A percentile compares a stretch with the other conserved stretches of the same genome.
Conservation (phyloP, 768 basidiomycete genomes). For the Mycena vulgaris region DNA sequence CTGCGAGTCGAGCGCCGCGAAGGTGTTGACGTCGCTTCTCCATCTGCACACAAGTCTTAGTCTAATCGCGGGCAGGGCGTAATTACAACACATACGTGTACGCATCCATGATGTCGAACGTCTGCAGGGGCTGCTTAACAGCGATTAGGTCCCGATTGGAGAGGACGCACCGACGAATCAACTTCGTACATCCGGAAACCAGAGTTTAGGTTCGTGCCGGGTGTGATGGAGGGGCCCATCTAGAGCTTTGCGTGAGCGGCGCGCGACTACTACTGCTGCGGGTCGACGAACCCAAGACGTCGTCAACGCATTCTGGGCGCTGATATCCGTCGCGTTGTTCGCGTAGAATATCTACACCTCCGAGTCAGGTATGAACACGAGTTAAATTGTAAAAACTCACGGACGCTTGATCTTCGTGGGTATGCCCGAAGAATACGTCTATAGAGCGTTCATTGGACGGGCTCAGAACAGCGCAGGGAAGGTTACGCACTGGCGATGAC, state of each 20-base stretch:
- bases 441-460: conserved; percentile 27
- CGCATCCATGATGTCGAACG: conserved; percentile 84
- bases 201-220: conserved; percentile 79
- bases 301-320: conserved; percentile 68
- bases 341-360: conserved; percentile 34
- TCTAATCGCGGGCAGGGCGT: neutral
- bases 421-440: conserved; percentile 86
- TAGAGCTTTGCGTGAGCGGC: conserved; percentile 41
- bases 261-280: neutral
- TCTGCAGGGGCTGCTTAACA: conserved; percentile 54
- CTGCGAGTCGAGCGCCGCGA: conserved; percentile 72
- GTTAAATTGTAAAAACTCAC: conserved; percentile 29
- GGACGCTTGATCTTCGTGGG: conserved; percentile 35
- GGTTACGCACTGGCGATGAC: conserved; percentile 76
- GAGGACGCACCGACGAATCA: conserved; percentile 69
- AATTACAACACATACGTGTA: conserved; percentile 76
- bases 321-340: conserved; percentile 57
- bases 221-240: conserved; percentile 81
- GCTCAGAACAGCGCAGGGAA: neutral
- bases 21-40: conserved; percentile 74
- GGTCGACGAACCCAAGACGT: conserved; percentile 55
- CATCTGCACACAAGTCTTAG: conserved; percentile 60
- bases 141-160: too few relatives aligned
- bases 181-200: conserved; percentile 84
- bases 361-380: neutral